Conservation (phyloP, 2,329 filamentous ascomycete genomes). For the Talaromyces sp. region DNA sequence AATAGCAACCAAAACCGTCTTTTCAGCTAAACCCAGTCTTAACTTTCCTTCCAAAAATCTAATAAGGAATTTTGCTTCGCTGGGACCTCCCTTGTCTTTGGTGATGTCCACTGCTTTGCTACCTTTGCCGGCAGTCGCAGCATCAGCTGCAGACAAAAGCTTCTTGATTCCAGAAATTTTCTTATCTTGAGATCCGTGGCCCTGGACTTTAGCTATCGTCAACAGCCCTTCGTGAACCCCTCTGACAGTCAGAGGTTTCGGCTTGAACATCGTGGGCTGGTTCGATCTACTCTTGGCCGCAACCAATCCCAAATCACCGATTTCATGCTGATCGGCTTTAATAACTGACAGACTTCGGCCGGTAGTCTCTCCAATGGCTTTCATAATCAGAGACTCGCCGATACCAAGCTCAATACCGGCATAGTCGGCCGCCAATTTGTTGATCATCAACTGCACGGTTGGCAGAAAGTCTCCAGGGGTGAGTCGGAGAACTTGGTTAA, state of each 20-base stretch:
- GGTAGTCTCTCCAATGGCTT: slow-evolving; percentile 91
- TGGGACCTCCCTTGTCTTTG: slow-evolving; percentile 87
- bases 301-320: slow-evolving; percentile 89
- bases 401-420: slow-evolving; percentile 97
- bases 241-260: slow-evolving; percentile 78
- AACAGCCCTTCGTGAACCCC: slow-evolving; percentile 86
- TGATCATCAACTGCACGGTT: slow-evolving; percentile 92
- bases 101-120: slow-evolving; percentile 67
- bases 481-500: slow-evolving; percentile 87
- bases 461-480: slow-evolving; percentile 83
- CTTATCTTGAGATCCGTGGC: slow-evolving; percentile 79
- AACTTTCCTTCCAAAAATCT: slow-evolving; percentile 93
- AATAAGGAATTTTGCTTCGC: slow-evolving; percentile 90
- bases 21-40: slow-evolving; percentile 85
- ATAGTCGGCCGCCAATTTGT: slow-evolving; percentile 95
- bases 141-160: slow-evolving; percentile 83
- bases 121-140: slow-evolving; percentile 63
- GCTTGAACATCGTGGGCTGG: slow-evolving; percentile 97
- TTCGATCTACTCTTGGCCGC: slow-evolving; percentile 93
- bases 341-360: slow-evolving; percentile 83
- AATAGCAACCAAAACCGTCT: slow-evolving; percentile 81
- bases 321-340: slow-evolving; percentile 92
- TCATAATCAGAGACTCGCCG: slow-evolving; percentile 97
- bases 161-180: slow-evolving; percentile 97
- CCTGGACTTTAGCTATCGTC: slow-evolving; percentile 78